Base-by-base conservation (phyloP, 2,329 filamentous ascomycete species). In the Sclerotinia sclerotiorum region DNA sequence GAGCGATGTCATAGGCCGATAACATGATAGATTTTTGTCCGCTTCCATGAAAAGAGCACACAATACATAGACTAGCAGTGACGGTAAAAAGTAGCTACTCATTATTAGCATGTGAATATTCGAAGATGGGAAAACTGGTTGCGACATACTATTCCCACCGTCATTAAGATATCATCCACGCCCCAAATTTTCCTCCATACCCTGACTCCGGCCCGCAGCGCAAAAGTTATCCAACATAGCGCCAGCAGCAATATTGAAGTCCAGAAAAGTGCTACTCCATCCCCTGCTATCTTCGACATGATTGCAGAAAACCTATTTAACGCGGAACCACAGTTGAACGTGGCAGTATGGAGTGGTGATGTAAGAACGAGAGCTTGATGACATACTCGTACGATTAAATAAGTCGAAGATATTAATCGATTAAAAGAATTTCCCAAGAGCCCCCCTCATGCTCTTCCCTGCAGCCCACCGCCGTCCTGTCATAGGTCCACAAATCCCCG, bases 131-230 rank as follows among this genome's bases (percentile, higher is more conserved):
- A 29, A 49, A 24, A 6, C 10, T 10, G 6, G 8, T 10, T 29
- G 24, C 10, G 46, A 77, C 72, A 46, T 73, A 77, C 76, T 13
- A 76, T 67, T 10, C 76, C 76, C 51, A 69, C 49, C 13, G 35
- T 55, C 76, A 77, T 77, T 27, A 74, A 35, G 51, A 69, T 69
- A 60, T 77, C 76, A 69, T 77, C 76, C 44, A 71, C 7, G 5
- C 76, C 76, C 65, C 72, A 72, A 11, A 71, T 73, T 56, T 73
- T 73, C 46, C 73, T 72, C 74, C 73, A 75, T 71, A 69, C 67
- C 52, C 76, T 70, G 48, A 77, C 74, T 42, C 52, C 68, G 3
- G 73, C 60, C 11, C 76, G 71, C 56, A 70, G 29, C 27, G 70
- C 32, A 52, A 75, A 72, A 15, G 71, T 73, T 11, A 73, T 7